Evolutionary conservation across 768 basidiomycete species (phyloP), one percentile per base, ranked within the genome.

Genomic region (Kwoniella bestiolae): DNA sequence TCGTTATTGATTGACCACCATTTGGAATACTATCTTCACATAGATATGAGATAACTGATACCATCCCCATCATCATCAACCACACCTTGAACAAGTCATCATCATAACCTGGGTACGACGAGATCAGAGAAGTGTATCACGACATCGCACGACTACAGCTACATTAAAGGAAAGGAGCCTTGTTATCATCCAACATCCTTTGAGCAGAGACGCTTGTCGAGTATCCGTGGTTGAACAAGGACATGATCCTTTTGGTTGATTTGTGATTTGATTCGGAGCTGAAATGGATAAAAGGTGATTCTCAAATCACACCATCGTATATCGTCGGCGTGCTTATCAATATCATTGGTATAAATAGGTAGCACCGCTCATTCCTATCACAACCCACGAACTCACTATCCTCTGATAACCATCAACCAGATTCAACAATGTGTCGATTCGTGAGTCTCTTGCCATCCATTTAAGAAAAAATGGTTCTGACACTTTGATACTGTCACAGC

Each of bases 361-460:
- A 34, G n/a, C 52, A 38, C 34, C 11, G 9, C 2, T 55, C 25
- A 26, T 5, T 18, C 56, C 14, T 23, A n/a, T 38, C 12, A 16
- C 23, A 16, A 25, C 12, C 41, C 41, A 14, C 23, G 56, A 45
- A 34, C 12, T 8, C 7, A 28, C n/a, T n/a, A n/a, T n/a, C 51
- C 16, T 5, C 53, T 9, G 21, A 14, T 18, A 38, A 35, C 47
- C 11, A 34, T 32, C 3, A 32, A 21, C 32, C 35, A 26, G 21
- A 6, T 29, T n/a, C n/a, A n/a, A 56, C 18, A 23, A 74, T 74
- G 73, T 74, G 73, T 65, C 68, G 73, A 57, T 71, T 74, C 51
- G 73, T 74, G 38, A 63, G 73, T 70, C 0, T 11, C 35, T n/a
- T n/a, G n/a, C n/a, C n/a, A n/a, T n/a, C n/a, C n/a, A n/a, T n/a